Evolutionary conservation across 164 flowering plant species (phyloP).

Genomic region (Cinnamomum chago): DNA sequence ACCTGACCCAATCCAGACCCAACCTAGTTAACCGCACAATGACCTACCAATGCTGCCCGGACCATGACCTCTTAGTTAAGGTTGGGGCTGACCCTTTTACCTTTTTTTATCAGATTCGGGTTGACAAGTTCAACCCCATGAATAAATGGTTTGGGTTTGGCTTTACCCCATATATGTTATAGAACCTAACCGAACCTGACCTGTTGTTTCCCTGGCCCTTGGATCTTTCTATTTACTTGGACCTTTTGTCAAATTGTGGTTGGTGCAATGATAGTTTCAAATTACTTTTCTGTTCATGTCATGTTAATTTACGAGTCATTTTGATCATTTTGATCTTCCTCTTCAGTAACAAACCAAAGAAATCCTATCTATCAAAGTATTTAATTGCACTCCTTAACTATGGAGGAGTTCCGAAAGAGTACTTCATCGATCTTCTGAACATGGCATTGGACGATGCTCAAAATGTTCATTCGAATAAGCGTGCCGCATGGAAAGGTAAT

Average conservation of each 20-base stretch:
- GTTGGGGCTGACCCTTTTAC: too few relatives aligned
- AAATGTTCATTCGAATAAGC: slow-evolving; percentile 29
- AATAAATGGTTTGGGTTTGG: too few relatives aligned
- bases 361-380: slow-evolving; percentile 36
- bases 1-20: too few relatives aligned
- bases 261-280: background rate
- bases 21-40: too few relatives aligned
- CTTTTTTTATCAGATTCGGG: too few relatives aligned
- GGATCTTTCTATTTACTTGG: background rate
- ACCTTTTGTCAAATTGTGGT: background rate
- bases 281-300: background rate
- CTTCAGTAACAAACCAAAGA: slow-evolving; percentile 43
- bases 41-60: too few relatives aligned
- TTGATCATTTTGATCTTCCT: background rate
- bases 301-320: background rate
- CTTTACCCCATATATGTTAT: too few relatives aligned
- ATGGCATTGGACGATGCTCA: slow-evolving; percentile 45
- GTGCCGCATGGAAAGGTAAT: slow-evolving; percentile 53
- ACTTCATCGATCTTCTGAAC: slow-evolving; percentile 36
- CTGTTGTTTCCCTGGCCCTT: too few relatives aligned
- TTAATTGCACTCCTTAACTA: slow-evolving; percentile 56
- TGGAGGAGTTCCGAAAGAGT: slow-evolving; percentile 61
- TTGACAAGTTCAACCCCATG: too few relatives aligned
- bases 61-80: too few relatives aligned
- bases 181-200: too few relatives aligned